Evolutionary conservation across 306 rosid species (phyloP).

Genomic region (Parietaria judaica): DNA sequence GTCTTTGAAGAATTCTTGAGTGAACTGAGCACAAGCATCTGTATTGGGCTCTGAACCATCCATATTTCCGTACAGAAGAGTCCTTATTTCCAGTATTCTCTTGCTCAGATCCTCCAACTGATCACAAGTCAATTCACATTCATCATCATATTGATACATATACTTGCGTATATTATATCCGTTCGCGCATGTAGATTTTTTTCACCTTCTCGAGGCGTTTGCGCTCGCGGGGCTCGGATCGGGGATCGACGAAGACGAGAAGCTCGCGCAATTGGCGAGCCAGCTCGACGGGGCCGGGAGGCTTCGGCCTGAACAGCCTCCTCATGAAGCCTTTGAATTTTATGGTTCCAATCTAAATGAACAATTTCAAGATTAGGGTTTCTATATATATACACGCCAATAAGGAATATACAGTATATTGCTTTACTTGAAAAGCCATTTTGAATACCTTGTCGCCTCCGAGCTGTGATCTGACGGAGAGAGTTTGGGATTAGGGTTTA

Average conservation of each 20-base stretch:
- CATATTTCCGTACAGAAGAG: constrained; percentile 41
- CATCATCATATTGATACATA: no score
- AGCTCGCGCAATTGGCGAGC: constrained; percentile 25
- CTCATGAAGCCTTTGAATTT: not conserved
- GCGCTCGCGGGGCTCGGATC: constrained; percentile 16
- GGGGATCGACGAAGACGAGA: constrained; percentile 21
- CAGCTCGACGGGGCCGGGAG: not conserved
- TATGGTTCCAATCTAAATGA: not conserved
- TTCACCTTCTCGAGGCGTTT: constrained; percentile 51
- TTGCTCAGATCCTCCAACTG: constrained; percentile 40
- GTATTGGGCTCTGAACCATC: constrained; percentile 46
- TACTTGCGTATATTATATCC: no score
- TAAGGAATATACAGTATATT: no score
- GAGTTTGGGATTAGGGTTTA: no score
- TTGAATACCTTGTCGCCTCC: no score
- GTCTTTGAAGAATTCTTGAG: constrained; percentile 53
- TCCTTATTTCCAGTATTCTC: constrained; percentile 36
- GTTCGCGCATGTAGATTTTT: no score
- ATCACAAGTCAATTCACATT: not conserved
- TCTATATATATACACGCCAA: no score
- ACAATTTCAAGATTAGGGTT: no score
- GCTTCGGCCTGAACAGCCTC: not conserved
- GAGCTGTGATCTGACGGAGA: no score
- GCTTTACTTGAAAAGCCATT: no score
- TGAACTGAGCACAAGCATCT: constrained; percentile 54